phyloP scores from a whole-genome alignment of 1,139 yeast species.

The Saccharomyces hybrid region DNA sequence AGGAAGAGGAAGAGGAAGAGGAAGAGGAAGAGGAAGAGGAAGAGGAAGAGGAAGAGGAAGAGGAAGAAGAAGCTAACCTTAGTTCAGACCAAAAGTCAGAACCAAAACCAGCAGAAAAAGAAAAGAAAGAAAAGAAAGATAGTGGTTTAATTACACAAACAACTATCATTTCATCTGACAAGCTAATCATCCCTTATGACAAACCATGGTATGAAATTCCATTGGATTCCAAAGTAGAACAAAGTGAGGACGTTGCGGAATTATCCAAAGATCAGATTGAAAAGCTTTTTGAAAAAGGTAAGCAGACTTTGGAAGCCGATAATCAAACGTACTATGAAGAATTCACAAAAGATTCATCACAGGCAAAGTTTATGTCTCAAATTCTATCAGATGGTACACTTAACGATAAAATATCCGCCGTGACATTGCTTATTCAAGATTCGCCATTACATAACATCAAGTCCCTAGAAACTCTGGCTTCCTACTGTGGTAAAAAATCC shows the following conservation, averaged over 20 bases:
- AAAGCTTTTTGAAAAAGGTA: conserved; percentile 58
- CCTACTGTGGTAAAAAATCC: conserved; percentile 82
- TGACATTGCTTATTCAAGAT: conserved; percentile 86
- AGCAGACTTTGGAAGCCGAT: conserved; percentile 57
- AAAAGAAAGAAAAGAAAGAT: conserved; percentile 35
- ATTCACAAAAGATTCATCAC: conserved; percentile 73
- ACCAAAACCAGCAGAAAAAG: conserved; percentile 14
- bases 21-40: too few relatives aligned
- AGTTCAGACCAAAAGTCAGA: conserved; percentile 8
- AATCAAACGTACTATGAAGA: conserved; percentile 67
- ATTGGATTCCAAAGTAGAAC: conserved; percentile 34
- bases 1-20: too few relatives aligned
- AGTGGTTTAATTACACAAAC: conserved; percentile 38
- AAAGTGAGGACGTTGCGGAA: conserved; percentile 34
- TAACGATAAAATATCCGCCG: conserved; percentile 89
- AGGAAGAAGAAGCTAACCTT: not conserved
- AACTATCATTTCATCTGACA: conserved; percentile 49
- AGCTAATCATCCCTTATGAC: conserved; percentile 53
- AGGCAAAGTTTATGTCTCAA: conserved; percentile 82
- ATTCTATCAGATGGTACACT: conserved; percentile 88
- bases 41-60: too few relatives aligned
- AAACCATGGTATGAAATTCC: conserved; percentile 68
- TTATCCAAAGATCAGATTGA: conserved; percentile 47
- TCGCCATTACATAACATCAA: conserved; percentile 87
- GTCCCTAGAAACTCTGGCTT: conserved; percentile 69